Evolutionary conservation across 2,329 filamentous ascomycete genomes (phyloP).

Genomic region (Ramichloridium luteum): DNA sequence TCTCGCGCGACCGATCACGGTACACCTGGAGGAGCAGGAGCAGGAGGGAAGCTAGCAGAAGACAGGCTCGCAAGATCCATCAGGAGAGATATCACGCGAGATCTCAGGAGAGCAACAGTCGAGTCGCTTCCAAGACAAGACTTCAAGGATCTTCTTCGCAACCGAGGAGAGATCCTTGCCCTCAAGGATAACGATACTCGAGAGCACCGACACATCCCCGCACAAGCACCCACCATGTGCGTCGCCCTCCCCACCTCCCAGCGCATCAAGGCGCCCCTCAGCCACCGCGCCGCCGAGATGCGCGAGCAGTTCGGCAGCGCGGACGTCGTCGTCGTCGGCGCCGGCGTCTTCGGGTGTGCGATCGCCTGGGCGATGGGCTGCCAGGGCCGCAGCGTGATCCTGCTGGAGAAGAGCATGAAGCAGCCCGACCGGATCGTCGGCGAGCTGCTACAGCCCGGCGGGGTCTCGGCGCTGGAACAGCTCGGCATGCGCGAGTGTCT

Average conservation of each 20-base stretch:
- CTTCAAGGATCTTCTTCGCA: too few species aligned
- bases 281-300: slow-evolving; percentile 25
- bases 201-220: too few species aligned
- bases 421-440: slow-evolving; percentile 94
- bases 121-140: too few species aligned
- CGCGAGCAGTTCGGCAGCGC: slow-evolving; percentile 47
- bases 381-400: slow-evolving; percentile 79
- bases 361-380: slow-evolving; percentile 72
- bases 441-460: slow-evolving; percentile 87
- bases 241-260: not conserved
- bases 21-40: too few species aligned
- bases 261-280: slow-evolving; percentile 9
- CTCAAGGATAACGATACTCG: too few species aligned
- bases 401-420: slow-evolving; percentile 79
- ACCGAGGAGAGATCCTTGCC: too few species aligned
- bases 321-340: slow-evolving; percentile 86
- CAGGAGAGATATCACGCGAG: too few species aligned
- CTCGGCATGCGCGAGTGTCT: slow-evolving; percentile 72
- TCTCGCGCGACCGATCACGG: too few species aligned
- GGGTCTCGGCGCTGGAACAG: slow-evolving; percentile 65
- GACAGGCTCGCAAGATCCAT: too few species aligned
- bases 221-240: slow-evolving; percentile 4
- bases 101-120: too few species aligned
- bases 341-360: slow-evolving; percentile 79
- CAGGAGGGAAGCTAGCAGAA: too few species aligned